Conservation (phyloP, 768 basidiomycete species). For the Omphalotus guepiniiformis region DNA sequence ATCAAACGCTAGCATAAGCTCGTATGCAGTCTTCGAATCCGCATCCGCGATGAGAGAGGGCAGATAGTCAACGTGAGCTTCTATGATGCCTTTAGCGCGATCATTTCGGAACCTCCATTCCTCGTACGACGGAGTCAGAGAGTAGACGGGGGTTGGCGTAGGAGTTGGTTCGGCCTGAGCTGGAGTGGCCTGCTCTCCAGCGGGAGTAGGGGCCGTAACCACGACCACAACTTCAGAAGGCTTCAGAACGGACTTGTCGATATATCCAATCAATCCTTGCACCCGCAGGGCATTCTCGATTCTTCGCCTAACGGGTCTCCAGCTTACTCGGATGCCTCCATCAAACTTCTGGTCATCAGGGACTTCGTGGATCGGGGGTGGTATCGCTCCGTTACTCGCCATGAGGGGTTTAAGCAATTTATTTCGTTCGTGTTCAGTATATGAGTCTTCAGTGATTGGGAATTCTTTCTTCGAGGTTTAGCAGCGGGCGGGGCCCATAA, state of each 20-base stretch:
- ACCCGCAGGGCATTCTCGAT: background rate
- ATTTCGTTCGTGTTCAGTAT: too few relatives aligned
- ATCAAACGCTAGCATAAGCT: background rate
- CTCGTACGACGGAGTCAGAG: background rate
- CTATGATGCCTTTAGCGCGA: background rate
- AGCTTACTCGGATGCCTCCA: background rate
- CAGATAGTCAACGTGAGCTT: background rate
- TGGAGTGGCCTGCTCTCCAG: too few relatives aligned
- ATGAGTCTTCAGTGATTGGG: too few relatives aligned
- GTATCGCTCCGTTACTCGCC: constrained; percentile 2
- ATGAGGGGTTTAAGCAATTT: background rate
- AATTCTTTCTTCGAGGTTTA: too few relatives aligned
- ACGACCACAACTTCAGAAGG: too few relatives aligned
- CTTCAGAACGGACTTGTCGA: background rate
- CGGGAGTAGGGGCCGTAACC: too few relatives aligned
- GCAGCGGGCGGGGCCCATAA: too few relatives aligned
- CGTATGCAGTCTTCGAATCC: background rate
- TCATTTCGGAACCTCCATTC: background rate
- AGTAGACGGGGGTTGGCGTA: constrained; percentile 1
- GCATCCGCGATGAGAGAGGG: background rate
- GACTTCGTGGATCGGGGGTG: constrained; percentile 3
- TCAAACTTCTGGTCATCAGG: constrained; percentile 5
- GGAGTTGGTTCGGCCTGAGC: too few relatives aligned
- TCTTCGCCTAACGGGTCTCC: constrained; percentile 1
- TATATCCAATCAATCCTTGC: background rate